A percentile compares a stretch with the other conserved stretches of the same genome.
Evolutionary conservation across 2,329 filamentous ascomycete genomes (phyloP).

Genomic region (Apiospora aurea): DNA sequence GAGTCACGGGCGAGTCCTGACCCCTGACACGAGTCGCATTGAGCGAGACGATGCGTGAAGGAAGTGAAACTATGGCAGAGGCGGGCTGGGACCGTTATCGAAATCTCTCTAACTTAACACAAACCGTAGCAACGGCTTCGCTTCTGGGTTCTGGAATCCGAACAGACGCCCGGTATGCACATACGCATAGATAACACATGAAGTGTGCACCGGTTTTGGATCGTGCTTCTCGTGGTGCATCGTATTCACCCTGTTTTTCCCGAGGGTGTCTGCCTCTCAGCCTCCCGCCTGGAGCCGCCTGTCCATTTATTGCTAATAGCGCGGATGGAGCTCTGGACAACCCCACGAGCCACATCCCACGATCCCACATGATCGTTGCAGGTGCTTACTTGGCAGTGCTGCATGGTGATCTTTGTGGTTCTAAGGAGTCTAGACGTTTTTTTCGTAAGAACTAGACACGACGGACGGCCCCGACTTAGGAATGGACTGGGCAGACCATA

Average conservation of each 20-base stretch:
- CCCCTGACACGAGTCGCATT: constrained; percentile 13
- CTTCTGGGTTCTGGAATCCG: neutral
- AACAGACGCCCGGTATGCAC: neutral
- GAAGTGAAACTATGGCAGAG: neutral
- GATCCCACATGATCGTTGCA: constrained; percentile 9
- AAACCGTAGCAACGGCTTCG: neutral
- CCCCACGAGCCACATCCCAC: constrained; percentile 19
- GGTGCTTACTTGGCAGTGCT: constrained; percentile 17
- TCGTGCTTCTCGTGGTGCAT: constrained; percentile 19
- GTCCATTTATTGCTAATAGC: neutral
- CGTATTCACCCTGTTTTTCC: constrained; percentile 14
- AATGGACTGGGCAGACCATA: neutral
- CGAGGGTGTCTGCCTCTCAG: constrained; percentile 15
- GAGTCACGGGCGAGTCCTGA: neutral
- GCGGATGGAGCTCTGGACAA: neutral
- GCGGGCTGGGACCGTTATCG: neutral
- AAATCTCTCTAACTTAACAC: constrained; percentile 1
- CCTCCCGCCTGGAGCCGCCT: neutral
- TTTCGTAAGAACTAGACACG: neutral
- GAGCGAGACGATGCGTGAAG: constrained; percentile 7
- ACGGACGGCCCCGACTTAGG: constrained; percentile 1
- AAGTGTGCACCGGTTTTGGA: neutral
- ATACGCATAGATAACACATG: neutral
- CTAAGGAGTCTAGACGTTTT: neutral
- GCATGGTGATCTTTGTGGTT: constrained; percentile 7